phyloP scores from a whole-genome alignment of 2,329 filamentous ascomycete species.

The Daldinia sp. region DNA sequence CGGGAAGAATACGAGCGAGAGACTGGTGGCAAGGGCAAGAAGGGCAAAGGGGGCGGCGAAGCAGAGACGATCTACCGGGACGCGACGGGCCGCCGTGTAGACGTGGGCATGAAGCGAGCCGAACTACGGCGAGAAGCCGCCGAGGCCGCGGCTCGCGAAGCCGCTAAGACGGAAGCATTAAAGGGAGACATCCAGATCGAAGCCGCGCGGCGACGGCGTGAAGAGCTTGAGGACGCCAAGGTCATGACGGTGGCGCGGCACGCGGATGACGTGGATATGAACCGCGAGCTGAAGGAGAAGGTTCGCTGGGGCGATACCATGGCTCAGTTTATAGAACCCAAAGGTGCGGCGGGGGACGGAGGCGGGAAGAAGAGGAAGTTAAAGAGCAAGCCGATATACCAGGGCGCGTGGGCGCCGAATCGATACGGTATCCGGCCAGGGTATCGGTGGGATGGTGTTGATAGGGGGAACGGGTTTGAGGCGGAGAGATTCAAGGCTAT shows the following conservation, averaged over 20 bases:
- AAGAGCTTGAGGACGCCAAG: slow-evolving; percentile 82
- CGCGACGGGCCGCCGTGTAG: slow-evolving; percentile 92
- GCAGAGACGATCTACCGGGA: slow-evolving; percentile 95
- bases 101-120: slow-evolving; percentile 89
- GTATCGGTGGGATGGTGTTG: slow-evolving; percentile 96
- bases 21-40: slow-evolving; percentile 46
- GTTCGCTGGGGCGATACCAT: slow-evolving; percentile 96
- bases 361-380: slow-evolving; percentile 50
- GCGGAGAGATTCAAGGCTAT: slow-evolving; percentile 90
- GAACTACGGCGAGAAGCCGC: slow-evolving; percentile 76
- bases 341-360: slow-evolving; percentile 44
- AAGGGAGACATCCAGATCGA: slow-evolving; percentile 87
- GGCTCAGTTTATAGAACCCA: slow-evolving; percentile 76
- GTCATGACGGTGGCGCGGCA: slow-evolving; percentile 82
- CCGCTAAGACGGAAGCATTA: slow-evolving; percentile 76
- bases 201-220: slow-evolving; percentile 72
- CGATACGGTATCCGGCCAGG: slow-evolving; percentile 93
- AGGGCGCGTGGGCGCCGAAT: slow-evolving; percentile 86
- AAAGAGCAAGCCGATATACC: slow-evolving; percentile 74
- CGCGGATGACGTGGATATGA: slow-evolving; percentile 88
- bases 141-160: slow-evolving; percentile 80
- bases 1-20: slow-evolving; percentile 44
- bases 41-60: slow-evolving; percentile 55
- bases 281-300: slow-evolving; percentile 80
- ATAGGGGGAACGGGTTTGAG: slow-evolving; percentile 93